phyloP scores from a whole-genome alignment of 2,329 filamentous ascomycete species.

The Arthrinium puccinioides region DNA sequence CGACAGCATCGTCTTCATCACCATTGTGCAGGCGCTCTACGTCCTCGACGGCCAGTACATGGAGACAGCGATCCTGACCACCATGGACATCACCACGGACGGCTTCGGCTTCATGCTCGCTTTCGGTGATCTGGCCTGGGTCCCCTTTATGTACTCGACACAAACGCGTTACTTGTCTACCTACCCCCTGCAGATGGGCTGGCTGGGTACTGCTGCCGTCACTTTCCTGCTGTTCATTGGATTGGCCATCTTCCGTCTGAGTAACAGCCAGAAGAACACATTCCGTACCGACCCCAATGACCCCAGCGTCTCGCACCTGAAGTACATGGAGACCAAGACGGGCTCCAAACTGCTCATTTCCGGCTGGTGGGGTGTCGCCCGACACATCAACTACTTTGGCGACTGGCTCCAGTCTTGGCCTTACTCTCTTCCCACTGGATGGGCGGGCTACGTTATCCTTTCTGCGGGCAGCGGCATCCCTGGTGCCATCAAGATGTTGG shows the following conservation, averaged over 20 bases:
- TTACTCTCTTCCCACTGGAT: constrained; percentile 77
- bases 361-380: constrained; percentile 88
- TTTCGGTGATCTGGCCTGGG: constrained; percentile 89
- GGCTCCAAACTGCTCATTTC: constrained; percentile 76
- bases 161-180: constrained; percentile 80
- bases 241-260: constrained; percentile 89
- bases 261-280: constrained; percentile 90
- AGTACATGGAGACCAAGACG: constrained; percentile 76
- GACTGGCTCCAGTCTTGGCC: constrained; percentile 94
- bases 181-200: constrained; percentile 74
- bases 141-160: constrained; percentile 81
- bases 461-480: constrained; percentile 42
- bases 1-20: constrained; percentile 77
- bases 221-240: constrained; percentile 61
- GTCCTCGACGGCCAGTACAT: constrained; percentile 79
- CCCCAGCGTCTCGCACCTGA: constrained; percentile 69
- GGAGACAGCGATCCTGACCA: constrained; percentile 83
- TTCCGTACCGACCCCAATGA: constrained; percentile 86
- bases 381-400: constrained; percentile 93
- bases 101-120: constrained; percentile 94
- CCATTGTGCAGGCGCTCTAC: constrained; percentile 72
- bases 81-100: constrained; percentile 88
- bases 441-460: constrained; percentile 73
- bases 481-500: constrained; percentile 48
- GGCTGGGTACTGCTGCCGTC: constrained; percentile 56